Evolutionary conservation across 306 rosid species (phyloP).

Genomic region (Abrus precatorius): DNA sequence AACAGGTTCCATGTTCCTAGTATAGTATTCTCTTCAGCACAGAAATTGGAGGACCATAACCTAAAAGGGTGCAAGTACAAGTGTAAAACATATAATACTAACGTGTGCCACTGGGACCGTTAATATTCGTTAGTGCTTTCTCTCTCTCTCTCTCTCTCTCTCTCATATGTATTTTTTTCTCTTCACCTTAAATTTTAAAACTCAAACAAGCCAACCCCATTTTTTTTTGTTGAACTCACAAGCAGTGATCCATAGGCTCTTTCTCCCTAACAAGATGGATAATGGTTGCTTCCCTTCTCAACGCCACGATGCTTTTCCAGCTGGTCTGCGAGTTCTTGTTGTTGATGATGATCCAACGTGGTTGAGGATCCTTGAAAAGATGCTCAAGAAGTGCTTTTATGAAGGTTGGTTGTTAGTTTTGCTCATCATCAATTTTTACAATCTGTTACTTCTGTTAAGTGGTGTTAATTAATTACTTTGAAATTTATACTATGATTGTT

Average conservation of each 20-base stretch:
- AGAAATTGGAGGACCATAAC: constrained; percentile 31
- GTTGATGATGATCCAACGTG: constrained; percentile 92
- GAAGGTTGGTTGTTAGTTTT: constrained; percentile 60
- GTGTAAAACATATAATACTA: constrained; percentile 10
- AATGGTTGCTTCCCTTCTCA: constrained; percentile 75
- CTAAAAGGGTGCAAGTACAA: not conserved
- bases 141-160: not conserved
- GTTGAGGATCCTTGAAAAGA: constrained; percentile 86
- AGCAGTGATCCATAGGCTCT: constrained; percentile 25
- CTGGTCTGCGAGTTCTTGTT: constrained; percentile 88
- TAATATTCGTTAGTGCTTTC: constrained; percentile 58
- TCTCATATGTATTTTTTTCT: constrained; percentile 29
- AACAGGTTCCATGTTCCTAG: constrained; percentile 1
- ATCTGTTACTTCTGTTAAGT: constrained; percentile 1
- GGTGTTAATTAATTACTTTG: constrained; percentile 1
- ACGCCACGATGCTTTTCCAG: constrained; percentile 76
- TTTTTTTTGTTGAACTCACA: constrained; percentile 32
- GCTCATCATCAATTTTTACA: not conserved
- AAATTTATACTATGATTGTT: not conserved
- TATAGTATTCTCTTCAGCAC: constrained; percentile 21
- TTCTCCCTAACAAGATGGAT: constrained; percentile 61
- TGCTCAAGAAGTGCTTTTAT: constrained; percentile 85
- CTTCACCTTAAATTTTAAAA: constrained; percentile 42
- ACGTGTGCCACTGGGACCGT: constrained; percentile 61
- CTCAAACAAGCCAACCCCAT: constrained; percentile 45